Evolutionary conservation across 495 filamentous ascomycete genomes (phyloP).

Genomic region (Ramalina peruviana): DNA sequence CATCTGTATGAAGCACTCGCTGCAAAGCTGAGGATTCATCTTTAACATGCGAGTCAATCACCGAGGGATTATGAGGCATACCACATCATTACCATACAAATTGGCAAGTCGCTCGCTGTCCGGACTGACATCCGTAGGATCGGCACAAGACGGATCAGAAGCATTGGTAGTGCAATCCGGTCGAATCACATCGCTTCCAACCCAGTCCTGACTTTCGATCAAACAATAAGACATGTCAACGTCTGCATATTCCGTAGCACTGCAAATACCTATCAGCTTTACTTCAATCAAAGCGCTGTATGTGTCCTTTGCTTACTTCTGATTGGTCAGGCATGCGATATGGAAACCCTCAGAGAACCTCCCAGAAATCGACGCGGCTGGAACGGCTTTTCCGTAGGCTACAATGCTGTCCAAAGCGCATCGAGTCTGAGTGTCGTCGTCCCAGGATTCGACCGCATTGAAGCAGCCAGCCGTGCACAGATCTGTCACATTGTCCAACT

Average conservation of each 20-base stretch:
- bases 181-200: conserved; percentile 7
- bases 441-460: background rate
- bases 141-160: conserved; percentile 1
- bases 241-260: conserved; percentile 2
- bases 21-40: conserved; percentile 9
- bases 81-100: conserved; percentile 7
- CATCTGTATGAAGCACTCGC: conserved; percentile 11
- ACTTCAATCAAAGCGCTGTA: conserved; percentile 3
- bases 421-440: conserved; percentile 1
- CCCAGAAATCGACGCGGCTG: conserved; percentile 4
- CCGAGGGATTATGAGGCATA: background rate
- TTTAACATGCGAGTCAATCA: conserved; percentile 1
- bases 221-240: conserved; percentile 9
- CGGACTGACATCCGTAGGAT: conserved; percentile 2
- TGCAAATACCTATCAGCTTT: conserved; percentile 3
- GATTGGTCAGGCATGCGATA: conserved; percentile 8
- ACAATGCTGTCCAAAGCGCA: conserved; percentile 5
- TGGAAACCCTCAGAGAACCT: conserved; percentile 6
- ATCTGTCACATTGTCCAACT: conserved; percentile 5
- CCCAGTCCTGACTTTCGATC: conserved; percentile 9
- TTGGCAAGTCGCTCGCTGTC: conserved; percentile 9
- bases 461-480: conserved; percentile 7
- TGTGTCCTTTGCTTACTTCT: conserved; percentile 1
- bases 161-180: conserved; percentile 8
- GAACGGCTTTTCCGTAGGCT: conserved; percentile 4